Evolutionary conservation across 2,329 filamentous ascomycete genomes (phyloP).

Genomic region (Bipolaris oryzae): DNA sequence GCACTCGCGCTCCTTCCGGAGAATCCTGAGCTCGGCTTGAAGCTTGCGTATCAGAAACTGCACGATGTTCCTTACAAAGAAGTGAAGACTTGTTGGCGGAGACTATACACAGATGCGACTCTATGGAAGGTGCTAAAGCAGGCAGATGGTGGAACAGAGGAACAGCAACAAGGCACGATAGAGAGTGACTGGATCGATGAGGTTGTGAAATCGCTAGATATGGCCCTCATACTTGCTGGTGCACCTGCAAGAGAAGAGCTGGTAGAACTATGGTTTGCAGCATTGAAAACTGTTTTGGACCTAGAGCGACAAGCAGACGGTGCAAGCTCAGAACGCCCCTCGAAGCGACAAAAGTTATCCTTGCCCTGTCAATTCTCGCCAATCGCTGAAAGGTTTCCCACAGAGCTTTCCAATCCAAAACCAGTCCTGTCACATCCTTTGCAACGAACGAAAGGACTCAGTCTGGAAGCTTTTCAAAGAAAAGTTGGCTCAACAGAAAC

Average conservation of each 20-base stretch:
- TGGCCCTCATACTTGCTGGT: slow-evolving; percentile 74
- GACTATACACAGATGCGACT: slow-evolving; percentile 73
- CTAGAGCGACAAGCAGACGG: not conserved
- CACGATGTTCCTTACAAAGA: slow-evolving; percentile 72
- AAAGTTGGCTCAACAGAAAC: slow-evolving; percentile 26
- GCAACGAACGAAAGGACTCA: slow-evolving; percentile 22
- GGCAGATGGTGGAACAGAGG: slow-evolving; percentile 16
- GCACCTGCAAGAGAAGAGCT: slow-evolving; percentile 39
- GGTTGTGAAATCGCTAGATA: slow-evolving; percentile 72
- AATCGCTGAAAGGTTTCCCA: slow-evolving; percentile 27
- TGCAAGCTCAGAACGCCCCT: slow-evolving; percentile 13
- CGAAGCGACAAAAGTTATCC: slow-evolving; percentile 27
- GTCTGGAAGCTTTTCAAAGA: slow-evolving; percentile 38
- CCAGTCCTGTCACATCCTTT: slow-evolving; percentile 30
- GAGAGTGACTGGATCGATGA: slow-evolving; percentile 57
- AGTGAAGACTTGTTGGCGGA: slow-evolving; percentile 71
- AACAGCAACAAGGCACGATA: slow-evolving; percentile 9
- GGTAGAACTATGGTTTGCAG: slow-evolving; percentile 57
- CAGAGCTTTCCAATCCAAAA: not conserved
- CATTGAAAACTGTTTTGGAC: slow-evolving; percentile 47
- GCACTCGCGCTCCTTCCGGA: slow-evolving; percentile 45
- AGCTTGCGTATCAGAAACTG: slow-evolving; percentile 68
- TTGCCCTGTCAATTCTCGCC: not conserved
- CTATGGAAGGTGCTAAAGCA: slow-evolving; percentile 64
- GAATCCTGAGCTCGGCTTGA: slow-evolving; percentile 59